These are phyloP conservation scores for Astrocystis sublimbata DNA, from an alignment of 495 filamentous ascomycete genomes.

Conservation along the genomic window DNA sequence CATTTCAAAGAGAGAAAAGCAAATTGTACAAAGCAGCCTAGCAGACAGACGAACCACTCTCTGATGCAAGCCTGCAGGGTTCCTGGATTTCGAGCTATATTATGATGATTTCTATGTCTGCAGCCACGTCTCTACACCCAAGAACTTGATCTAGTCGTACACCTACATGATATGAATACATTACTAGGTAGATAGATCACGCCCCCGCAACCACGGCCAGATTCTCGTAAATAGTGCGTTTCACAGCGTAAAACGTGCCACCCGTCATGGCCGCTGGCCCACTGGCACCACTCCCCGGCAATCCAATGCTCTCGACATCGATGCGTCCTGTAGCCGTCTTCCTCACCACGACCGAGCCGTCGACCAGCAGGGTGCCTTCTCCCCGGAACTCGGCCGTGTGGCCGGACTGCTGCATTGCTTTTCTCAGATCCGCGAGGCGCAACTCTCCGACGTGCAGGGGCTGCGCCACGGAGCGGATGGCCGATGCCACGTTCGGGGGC, in stretches of 20 bases:
- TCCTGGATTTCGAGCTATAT: not conserved
- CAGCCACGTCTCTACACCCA: slow-evolving; percentile 10
- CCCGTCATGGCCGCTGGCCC: slow-evolving; percentile 41
- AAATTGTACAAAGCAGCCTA: too few relatives aligned
- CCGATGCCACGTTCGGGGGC: slow-evolving; percentile 72
- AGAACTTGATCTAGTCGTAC: slow-evolving; percentile 9
- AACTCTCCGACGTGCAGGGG: slow-evolving; percentile 95
- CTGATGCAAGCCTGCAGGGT: not conserved
- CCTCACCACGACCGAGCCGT: slow-evolving; percentile 81
- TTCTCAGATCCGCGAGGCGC: slow-evolving; percentile 82
- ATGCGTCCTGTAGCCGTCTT: slow-evolving; percentile 85
- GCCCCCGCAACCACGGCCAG: slow-evolving; percentile 76
- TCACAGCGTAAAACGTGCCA: slow-evolving; percentile 74
- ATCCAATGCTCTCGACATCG: slow-evolving; percentile 80
- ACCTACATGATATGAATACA: not conserved
- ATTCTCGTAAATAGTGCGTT: slow-evolving; percentile 79
- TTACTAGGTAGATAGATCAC: slow-evolving; percentile 33
- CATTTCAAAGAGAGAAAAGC: too few relatives aligned
- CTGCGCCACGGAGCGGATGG: slow-evolving; percentile 74
- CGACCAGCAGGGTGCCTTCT: slow-evolving; percentile 87
- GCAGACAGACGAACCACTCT: not conserved
- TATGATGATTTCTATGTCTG: not conserved
- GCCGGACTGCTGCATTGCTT: slow-evolving; percentile 76
- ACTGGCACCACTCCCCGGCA: slow-evolving; percentile 44
- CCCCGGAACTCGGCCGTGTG: slow-evolving; percentile 91